phyloP scores from a whole-genome alignment of 192 early-diverging fungal species.

The Umbelopsis isabellina region DNA sequence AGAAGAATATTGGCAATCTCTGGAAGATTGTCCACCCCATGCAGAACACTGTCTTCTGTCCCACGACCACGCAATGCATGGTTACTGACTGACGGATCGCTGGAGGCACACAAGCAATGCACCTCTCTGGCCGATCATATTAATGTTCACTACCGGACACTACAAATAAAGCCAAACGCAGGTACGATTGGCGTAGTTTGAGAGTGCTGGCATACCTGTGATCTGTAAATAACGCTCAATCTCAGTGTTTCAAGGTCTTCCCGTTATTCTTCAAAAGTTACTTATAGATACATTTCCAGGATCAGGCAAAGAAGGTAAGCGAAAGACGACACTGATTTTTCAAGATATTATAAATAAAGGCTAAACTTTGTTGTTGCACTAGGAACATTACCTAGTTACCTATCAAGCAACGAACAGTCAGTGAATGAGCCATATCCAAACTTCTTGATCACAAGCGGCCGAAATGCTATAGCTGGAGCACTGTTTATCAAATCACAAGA shows the following conservation, averaged over 20 bases:
- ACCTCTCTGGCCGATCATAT: constrained; percentile 5
- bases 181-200: not conserved
- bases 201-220: no score
- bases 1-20: not conserved
- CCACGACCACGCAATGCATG: not conserved
- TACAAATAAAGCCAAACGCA: constrained; percentile 6
- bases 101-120: constrained; percentile 9
- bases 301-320: not conserved
- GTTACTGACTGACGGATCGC: constrained; percentile 7
- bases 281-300: constrained; percentile 10
- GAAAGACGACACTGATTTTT: not conserved
- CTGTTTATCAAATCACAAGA: constrained; percentile 8
- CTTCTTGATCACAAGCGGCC: constrained; percentile 28
- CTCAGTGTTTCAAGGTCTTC: constrained; percentile 28
- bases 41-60: not conserved
- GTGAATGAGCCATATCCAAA: constrained; percentile 16
- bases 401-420: constrained; percentile 10
- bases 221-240: not conserved
- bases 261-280: constrained; percentile 31
- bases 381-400: constrained; percentile 24
- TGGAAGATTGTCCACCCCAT: not conserved
- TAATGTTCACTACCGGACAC: not conserved
- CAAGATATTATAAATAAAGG: not conserved
- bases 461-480: constrained; percentile 29
- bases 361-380: not conserved